phyloP scores from a whole-genome alignment of 306 rosid species.

The Psophocarpus tetragonolobus region DNA sequence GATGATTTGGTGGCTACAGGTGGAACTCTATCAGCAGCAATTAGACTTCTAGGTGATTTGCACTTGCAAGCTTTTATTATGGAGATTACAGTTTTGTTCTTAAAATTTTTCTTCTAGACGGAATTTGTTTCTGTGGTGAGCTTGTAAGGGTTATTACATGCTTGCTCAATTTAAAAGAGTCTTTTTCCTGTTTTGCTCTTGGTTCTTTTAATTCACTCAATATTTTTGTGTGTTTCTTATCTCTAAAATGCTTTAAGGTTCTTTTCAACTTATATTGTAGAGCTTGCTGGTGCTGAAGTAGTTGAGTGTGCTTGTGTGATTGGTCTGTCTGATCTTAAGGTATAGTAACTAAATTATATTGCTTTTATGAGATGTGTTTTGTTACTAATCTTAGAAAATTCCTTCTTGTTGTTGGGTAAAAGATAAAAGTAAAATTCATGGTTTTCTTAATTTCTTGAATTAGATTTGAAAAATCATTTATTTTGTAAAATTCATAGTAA shows the following conservation, averaged over 20 bases:
- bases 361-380: neutral
- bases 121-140: neutral
- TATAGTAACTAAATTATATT: neutral
- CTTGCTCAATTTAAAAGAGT: neutral
- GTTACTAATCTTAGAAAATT: neutral
- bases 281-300: neutral
- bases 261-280: neutral
- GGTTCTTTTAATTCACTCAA: neutral
- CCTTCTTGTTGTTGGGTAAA: neutral
- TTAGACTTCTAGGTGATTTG: slow-evolving; percentile 65
- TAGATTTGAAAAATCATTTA: neutral
- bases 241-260: neutral
- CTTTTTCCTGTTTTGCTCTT: neutral
- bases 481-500: no score
- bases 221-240: neutral
- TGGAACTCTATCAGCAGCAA: slow-evolving; percentile 84
- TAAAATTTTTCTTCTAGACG: neutral
- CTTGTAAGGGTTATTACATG: neutral
- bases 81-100: neutral
- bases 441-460: neutral
- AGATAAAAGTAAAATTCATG: neutral
- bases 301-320: slow-evolving; percentile 15
- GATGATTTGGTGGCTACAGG: slow-evolving; percentile 84
- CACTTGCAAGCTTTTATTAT: neutral
- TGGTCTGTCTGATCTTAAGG: slow-evolving; percentile 13